These are phyloP conservation scores for Borovskyia barvae DNA, from an alignment of 208 protist genomes.

Conservation along the genomic window DNA sequence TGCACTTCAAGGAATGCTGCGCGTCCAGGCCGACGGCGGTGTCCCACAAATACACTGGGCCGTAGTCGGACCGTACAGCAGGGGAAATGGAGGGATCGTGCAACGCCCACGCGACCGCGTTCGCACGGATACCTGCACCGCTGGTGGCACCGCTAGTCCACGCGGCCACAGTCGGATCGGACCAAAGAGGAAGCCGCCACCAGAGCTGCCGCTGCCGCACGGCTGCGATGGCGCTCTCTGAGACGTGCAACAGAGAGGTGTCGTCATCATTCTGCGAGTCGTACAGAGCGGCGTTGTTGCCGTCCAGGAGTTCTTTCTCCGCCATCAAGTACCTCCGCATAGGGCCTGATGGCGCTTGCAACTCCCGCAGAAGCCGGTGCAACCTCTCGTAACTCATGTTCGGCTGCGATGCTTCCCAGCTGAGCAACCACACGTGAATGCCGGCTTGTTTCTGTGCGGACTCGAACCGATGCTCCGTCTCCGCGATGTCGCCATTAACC, in stretches of 20 bases:
- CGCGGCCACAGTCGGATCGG: conserved; percentile 13
- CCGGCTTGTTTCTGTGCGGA: conserved; percentile 3
- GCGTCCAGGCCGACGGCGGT: conserved; percentile 17
- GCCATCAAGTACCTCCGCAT: conserved; percentile 10
- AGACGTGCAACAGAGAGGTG: conserved; percentile 41
- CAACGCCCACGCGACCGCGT: conserved; percentile 10
- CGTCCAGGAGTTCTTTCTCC: not conserved
- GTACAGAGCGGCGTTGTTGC: not conserved
- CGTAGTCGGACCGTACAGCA: not conserved
- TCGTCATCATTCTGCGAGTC: not conserved
- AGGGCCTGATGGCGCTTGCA: conserved; percentile 7
- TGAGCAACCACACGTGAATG: conserved; percentile 19
- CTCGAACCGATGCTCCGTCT: conserved; percentile 17
- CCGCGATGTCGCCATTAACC: conserved; percentile 29
- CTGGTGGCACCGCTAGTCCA: not conserved
- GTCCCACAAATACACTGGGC: conserved; percentile 14
- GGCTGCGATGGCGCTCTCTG: conserved; percentile 62
- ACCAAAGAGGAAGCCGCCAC: conserved; percentile 39
- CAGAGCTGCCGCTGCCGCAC: conserved; percentile 72
- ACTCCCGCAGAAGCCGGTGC: conserved; percentile 3
- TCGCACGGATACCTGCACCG: not conserved
- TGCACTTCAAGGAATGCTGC: not conserved
- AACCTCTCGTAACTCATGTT: conserved; percentile 11
- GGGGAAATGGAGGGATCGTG: conserved; percentile 12
- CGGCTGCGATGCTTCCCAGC: conserved; percentile 6